Conservation (phyloP, 805 yeast species). For the Nakazawaea wyomingensis region DNA sequence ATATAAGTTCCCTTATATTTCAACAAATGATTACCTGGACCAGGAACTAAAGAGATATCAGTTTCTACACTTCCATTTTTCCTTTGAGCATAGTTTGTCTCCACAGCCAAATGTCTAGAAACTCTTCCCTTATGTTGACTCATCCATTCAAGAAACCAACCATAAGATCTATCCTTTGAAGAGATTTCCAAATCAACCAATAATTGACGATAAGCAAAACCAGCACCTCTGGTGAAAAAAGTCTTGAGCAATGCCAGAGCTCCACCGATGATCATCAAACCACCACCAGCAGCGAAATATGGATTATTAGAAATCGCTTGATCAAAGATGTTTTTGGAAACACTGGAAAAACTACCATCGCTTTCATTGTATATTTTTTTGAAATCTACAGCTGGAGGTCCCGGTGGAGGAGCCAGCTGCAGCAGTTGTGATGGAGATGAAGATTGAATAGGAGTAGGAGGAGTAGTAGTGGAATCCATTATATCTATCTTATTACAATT, state of each 20-base stretch:
- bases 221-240: conserved; percentile 57
- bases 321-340: conserved; percentile 35
- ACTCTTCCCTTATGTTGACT: conserved; percentile 67
- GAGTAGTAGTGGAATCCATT: no score
- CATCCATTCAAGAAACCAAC: conserved; percentile 98
- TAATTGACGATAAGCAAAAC: conserved; percentile 72
- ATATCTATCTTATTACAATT: no score
- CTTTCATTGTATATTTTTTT: conserved; percentile 21
- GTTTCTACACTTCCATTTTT: conserved; percentile 90
- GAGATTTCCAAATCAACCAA: conserved; percentile 91
- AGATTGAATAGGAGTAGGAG: not conserved
- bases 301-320: conserved; percentile 70
- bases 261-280: conserved; percentile 92
- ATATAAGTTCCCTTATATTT: conserved; percentile 83
- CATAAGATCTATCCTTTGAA: conserved; percentile 85
- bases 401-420: not conserved
- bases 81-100: conserved; percentile 80
- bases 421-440: not conserved
- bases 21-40: conserved; percentile 92
- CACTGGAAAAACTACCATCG: conserved; percentile 34
- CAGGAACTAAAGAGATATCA: conserved; percentile 88
- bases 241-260: conserved; percentile 73
- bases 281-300: conserved; percentile 98
- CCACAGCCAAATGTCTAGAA: conserved; percentile 85
- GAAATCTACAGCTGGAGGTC: conserved; percentile 24